A percentile compares a stretch with the other conserved stretches of the same genome.
These are phyloP conservation scores for Blastomyces silverae DNA, from an alignment of 2,329 filamentous ascomycete genomes.

Conservation along the genomic window DNA sequence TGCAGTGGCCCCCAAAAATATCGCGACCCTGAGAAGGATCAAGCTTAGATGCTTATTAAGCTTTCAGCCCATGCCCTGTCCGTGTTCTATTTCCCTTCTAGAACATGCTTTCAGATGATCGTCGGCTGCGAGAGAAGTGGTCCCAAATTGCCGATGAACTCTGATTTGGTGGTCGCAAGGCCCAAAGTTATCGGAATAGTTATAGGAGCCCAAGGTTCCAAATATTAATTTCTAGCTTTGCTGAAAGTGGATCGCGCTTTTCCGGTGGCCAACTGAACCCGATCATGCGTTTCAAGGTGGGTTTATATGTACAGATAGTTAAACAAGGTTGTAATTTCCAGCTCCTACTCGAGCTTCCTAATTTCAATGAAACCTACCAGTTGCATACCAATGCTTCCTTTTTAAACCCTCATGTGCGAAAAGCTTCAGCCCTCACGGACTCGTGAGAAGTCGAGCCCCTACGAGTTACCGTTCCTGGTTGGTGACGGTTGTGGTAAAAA, in stretches of 20 bases:
- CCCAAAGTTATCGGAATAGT: neutral
- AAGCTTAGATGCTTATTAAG: neutral
- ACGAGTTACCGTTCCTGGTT: neutral
- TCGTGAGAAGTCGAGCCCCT: neutral
- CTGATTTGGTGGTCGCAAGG: neutral
- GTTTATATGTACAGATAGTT: too few species aligned
- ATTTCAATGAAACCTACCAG: neutral
- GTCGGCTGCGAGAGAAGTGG: neutral
- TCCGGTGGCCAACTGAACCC: neutral
- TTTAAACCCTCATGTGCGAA: neutral
- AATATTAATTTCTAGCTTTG: neutral
- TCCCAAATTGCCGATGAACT: neutral
- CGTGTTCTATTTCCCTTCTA: slow-evolving; percentile 2
- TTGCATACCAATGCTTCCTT: neutral
- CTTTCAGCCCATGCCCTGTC: neutral
- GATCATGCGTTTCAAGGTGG: too few species aligned
- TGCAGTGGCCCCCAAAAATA: neutral
- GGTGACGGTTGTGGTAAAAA: neutral
- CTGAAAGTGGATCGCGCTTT: neutral
- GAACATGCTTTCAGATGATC: neutral
- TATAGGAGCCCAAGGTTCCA: neutral
- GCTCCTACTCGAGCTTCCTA: neutral
- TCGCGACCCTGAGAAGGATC: neutral
- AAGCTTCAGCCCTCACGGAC: neutral
- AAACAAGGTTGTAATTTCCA: too few species aligned